A percentile compares a stretch with the other conserved stretches of the same genome.
Conservation (phyloP, 805 yeast genomes). For the Lipomyces lipofer region DNA sequence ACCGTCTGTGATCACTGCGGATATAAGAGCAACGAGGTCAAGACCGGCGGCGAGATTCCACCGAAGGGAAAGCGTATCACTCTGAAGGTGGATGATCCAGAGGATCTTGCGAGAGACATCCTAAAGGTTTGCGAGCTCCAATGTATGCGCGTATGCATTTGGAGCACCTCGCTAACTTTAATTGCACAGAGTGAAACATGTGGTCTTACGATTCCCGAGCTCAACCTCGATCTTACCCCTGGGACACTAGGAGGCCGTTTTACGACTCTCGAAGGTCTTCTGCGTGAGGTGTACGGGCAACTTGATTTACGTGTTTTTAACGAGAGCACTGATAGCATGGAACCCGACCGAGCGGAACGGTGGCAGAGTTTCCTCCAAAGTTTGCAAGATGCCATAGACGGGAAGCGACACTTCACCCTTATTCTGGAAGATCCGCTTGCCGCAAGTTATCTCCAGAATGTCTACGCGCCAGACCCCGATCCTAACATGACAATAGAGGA, state of each 20-base stretch:
- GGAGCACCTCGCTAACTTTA: too few relatives aligned
- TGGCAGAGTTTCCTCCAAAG: conserved; percentile 80
- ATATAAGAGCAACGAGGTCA: conserved; percentile 94
- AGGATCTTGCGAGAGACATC: conserved; percentile 91
- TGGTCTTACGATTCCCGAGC: conserved; percentile 80
- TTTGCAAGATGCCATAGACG: conserved; percentile 76
- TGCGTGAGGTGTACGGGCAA: conserved; percentile 87
- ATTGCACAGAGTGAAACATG: conserved; percentile 69
- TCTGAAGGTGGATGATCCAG: conserved; percentile 78
- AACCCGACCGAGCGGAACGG: conserved; percentile 65
- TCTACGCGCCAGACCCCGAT: conserved; percentile 98
- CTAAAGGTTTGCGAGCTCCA: conserved; percentile 57
- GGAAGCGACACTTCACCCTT: conserved; percentile 79
- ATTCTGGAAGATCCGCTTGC: conserved; percentile 94
- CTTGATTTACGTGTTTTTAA: conserved; percentile 80
- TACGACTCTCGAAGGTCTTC: conserved; percentile 92
- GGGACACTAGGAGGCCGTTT: conserved; percentile 98
- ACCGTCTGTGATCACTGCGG: conserved; percentile 93
- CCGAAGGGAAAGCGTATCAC: conserved; percentile 74
- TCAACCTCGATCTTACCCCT: conserved; percentile 84
- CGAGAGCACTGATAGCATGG: conserved; percentile 91
- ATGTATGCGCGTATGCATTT: not conserved
- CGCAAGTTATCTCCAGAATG: conserved; percentile 92
- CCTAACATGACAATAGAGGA: conserved; percentile 94
- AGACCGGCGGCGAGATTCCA: conserved; percentile 97